phyloP scores from a whole-genome alignment of 2,329 filamentous ascomycete species.

The Boeremia exigua region DNA sequence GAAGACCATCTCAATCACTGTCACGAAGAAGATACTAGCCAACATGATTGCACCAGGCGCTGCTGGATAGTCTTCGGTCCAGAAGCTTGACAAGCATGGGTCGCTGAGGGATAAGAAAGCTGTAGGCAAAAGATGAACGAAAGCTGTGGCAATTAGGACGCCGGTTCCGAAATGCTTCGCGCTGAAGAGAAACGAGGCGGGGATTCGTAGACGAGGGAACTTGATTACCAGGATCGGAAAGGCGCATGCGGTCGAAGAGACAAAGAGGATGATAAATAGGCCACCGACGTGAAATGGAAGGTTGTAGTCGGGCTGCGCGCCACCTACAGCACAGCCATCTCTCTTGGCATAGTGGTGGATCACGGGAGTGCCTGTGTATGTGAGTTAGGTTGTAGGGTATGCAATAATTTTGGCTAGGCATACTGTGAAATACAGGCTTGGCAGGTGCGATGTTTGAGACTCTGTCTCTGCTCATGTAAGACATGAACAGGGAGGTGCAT shows the following conservation, averaged over 20 bases:
- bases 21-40: conserved; percentile 64
- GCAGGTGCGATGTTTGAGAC: neutral
- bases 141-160: conserved; percentile 81
- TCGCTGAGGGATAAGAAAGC: conserved; percentile 57
- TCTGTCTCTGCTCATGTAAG: conserved; percentile 20
- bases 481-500: conserved; percentile 33
- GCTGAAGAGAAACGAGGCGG: conserved; percentile 65
- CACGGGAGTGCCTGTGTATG: conserved; percentile 6
- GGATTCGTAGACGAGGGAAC: conserved; percentile 66
- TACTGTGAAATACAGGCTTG: conserved; percentile 21
- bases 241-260: conserved; percentile 58
- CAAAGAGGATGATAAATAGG: conserved; percentile 44
- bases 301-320: conserved; percentile 35
- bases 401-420: neutral
- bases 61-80: conserved; percentile 64
- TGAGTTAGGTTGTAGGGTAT: neutral
- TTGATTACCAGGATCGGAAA: conserved; percentile 66
- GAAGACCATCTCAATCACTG: conserved; percentile 66
- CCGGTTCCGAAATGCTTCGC: conserved; percentile 70
- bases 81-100: conserved; percentile 62
- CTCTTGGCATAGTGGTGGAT: conserved; percentile 22
- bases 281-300: conserved; percentile 39
- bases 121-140: conserved; percentile 73
- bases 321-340: conserved; percentile 30
- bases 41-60: conserved; percentile 70